phyloP scores from a whole-genome alignment of 345 rosid genomes.

The Salix viminalis region DNA sequence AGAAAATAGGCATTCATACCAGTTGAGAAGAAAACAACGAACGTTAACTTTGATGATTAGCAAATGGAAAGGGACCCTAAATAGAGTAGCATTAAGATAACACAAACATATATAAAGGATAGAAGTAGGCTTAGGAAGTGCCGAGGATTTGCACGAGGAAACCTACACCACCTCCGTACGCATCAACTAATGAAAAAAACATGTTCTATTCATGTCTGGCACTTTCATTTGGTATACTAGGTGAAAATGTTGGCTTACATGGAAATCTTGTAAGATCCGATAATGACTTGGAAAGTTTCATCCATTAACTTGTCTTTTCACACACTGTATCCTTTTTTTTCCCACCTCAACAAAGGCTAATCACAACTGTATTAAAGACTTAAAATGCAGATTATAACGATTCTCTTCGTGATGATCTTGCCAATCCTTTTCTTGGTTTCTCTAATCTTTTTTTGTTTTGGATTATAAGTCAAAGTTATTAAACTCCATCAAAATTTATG shows the following conservation, averaged over 20 bases:
- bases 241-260: background rate
- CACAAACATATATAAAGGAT: background rate
- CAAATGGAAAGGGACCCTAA: background rate
- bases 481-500: too few relatives aligned
- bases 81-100: background rate
- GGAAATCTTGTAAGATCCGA: slow-evolving; percentile 21
- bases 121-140: background rate
- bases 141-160: background rate
- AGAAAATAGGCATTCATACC: background rate
- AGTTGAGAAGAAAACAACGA: background rate
- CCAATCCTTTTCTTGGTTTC: too few relatives aligned
- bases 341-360: background rate
- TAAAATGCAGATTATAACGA: too few relatives aligned
- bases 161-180: background rate
- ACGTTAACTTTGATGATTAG: background rate
- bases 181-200: background rate
- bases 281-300: slow-evolving; percentile 5
- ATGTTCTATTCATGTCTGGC: background rate
- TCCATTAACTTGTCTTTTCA: background rate
- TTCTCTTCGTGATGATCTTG: too few relatives aligned
- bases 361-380: background rate
- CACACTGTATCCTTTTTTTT: background rate
- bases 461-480: too few relatives aligned
- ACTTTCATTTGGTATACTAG: background rate
- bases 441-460: too few relatives aligned